Evolutionary conservation across 2,329 filamentous ascomycete species (phyloP), one percentile per base, ranked within the genome.

Genomic region (Fonsecaea multimorphosa): DNA sequence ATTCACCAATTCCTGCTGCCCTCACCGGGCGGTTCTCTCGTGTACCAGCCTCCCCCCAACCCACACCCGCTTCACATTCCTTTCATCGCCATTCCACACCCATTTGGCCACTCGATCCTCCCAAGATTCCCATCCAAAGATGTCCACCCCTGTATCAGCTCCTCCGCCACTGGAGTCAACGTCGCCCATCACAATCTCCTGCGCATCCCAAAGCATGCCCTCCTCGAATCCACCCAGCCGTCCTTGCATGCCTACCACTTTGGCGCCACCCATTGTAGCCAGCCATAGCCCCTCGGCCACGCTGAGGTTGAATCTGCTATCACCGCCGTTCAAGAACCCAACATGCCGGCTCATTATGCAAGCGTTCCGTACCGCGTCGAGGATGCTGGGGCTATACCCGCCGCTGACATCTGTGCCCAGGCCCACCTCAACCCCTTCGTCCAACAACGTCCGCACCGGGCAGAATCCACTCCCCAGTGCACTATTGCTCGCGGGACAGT

Each of bases 71-170:
- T 84, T 85, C 2, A 93, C 94, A 77, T 98, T 98, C 71, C 94
- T 84, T 79, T 98, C 95, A 81, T 98, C 93, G 0, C 95, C 95
- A 70, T 87, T 91, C 79, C 91, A 99, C 67, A 98, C 82, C 95
- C 95, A 99, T 82, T 99, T 99, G 59, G 92, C 91, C 11, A 98
- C 80, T 74, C 83, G 87, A 73, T 98, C 92, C 44, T 90, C 87
- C 92, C 91, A 96, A n/a, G 75, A 86, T 84, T 98, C 94, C 86
- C 89, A 92, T 0, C 93, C 93, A 81, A 97, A 99, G 0, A 97
- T 77, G 77, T 97, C 93, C 0, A 97, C 92, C 54, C 89, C 87
- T 0, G 89, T 88, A 1, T 80, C 79, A 2, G 84, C 81, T 1
- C 71, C 70, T 2, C 68, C 71, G 11, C 69, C 70, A 3, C 68